A percentile compares a stretch with the other conserved stretches of the same genome.
Conservation (phyloP, 2,329 filamentous ascomycete genomes). For the Trichoderma sp. region DNA sequence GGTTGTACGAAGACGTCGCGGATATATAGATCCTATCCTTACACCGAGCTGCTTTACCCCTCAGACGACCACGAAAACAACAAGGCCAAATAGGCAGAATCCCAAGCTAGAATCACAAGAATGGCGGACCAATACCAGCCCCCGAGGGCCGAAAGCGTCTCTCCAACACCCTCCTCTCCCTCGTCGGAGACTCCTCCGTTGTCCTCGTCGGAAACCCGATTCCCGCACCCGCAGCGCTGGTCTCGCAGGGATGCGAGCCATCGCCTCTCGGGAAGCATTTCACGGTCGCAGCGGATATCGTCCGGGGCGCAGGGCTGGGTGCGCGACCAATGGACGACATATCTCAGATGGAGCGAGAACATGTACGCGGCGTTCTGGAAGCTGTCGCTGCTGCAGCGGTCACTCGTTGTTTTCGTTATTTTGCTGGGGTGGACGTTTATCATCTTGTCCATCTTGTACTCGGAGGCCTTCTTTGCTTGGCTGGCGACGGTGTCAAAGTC, state of each 20-base stretch:
- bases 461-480: constrained; percentile 74
- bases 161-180: constrained; percentile 6
- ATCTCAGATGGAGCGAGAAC: constrained; percentile 45
- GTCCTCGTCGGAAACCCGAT: constrained; percentile 27
- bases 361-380: constrained; percentile 53
- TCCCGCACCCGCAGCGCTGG: constrained; percentile 21
- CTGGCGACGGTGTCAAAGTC: constrained; percentile 71
- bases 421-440: constrained; percentile 54
- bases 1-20: not conserved
- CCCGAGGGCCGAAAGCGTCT: not conserved
- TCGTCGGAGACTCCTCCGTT: constrained; percentile 16
- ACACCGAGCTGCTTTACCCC: not conserved
- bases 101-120: not conserved
- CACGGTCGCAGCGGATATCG: constrained; percentile 16
- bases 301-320: constrained; percentile 35
- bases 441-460: constrained; percentile 75
- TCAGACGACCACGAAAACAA: not conserved
- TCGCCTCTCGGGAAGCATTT: constrained; percentile 42
- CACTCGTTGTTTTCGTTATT: constrained; percentile 54
- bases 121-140: not conserved
- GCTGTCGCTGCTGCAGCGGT: constrained; percentile 62
- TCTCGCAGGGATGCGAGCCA: constrained; percentile 26
- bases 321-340: constrained; percentile 38
- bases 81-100: not conserved
- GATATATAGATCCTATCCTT: not conserved